Base-by-base conservation (phyloP, 192 early-diverging fungal species). In the Backusella australiensis region DNA sequence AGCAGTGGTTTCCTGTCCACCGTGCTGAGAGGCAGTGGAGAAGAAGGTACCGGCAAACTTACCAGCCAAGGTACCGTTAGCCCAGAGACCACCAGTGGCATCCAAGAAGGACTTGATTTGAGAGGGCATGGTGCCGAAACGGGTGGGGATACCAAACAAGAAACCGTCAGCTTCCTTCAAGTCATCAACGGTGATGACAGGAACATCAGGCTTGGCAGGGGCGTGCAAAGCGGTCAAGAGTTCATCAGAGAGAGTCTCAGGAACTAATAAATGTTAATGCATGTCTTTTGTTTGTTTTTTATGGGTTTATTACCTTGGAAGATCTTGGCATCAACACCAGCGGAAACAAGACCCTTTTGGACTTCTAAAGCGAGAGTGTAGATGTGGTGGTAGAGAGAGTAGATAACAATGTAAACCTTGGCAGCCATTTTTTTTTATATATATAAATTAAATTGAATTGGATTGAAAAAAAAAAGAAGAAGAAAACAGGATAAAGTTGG, bases 1-100 rank as follows among this genome's bases (percentile, higher is more conserved):
- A 42, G 89, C 87, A 23, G 93, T 94, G 67, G 86, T 86, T 80
- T 96, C 94, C 83, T 94, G 93, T 26, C 93, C 93, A 74, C 93
- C 93, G 77, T 91, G 90, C 83, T 93, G 92, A 53, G 85, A 81
- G 5, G 82, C 88, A 34, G 92, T 94, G 59, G 93, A 92, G 71
- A 87, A 89, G 87, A 96, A 96, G 65, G 86, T 82, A 59, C 92
- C 93, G 7, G 85, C 91, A 52, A 87, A 85, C 85, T 94, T 96
- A 39, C 90, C 92, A 32, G 82, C 82, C 68, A 94, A 81, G 23
- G 90, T 90, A 53, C 87, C 85, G 6, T 56, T 72, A 9, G 46
- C 35, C 87, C 87, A 91, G 21, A 81, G 74, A 32, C 42, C 32
- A 69, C 80, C 74, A 34, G 80, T 78, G 4, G 56, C 19, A n/a